Percentiles rank a stretch among this genome's conserved stretches.
These are phyloP conservation scores for Nemania serpens DNA, from an alignment of 2,329 filamentous ascomycete genomes.

Conservation along the genomic window DNA sequence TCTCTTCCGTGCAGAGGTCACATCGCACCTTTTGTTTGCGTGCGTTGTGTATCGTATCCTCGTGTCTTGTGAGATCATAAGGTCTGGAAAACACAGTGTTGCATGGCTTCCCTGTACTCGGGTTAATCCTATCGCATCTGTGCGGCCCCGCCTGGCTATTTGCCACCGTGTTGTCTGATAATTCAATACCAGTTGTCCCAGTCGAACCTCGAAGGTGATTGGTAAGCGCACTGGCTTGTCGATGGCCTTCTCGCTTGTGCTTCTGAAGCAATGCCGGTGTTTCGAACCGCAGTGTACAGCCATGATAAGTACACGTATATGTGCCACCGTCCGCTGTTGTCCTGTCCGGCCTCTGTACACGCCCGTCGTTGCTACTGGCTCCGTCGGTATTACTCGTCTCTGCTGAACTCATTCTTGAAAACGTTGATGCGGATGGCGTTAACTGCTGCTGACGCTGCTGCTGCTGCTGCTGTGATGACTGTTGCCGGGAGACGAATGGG, in stretches of 20 bases:
- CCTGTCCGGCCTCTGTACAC: constrained; percentile 59
- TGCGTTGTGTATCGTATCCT: constrained; percentile 96
- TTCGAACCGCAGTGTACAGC: constrained; percentile 86
- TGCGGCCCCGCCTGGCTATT: constrained; percentile 94
- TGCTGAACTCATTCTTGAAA: constrained; percentile 49
- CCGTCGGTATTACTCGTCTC: constrained; percentile 46
- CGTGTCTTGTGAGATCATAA: constrained; percentile 94
- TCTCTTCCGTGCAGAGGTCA: constrained; percentile 90
- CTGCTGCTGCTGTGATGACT: constrained; percentile 34
- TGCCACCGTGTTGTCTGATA: constrained; percentile 61
- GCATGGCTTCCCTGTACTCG: constrained; percentile 92
- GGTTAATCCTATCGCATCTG: constrained; percentile 90
- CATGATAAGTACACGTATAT: constrained; percentile 95
- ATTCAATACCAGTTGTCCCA: constrained; percentile 37
- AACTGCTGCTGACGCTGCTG: constrained; percentile 39
- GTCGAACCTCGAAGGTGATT: constrained; percentile 43
- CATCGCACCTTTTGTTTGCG: constrained; percentile 95
- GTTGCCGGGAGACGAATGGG: constrained; percentile 45
- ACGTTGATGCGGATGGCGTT: constrained; percentile 48
- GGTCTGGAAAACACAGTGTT: constrained; percentile 92
- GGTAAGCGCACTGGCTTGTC: constrained; percentile 64
- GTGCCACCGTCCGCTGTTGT: constrained; percentile 80
- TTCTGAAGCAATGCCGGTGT: constrained; percentile 86
- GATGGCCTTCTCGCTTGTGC: constrained; percentile 92
- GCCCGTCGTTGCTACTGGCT: constrained; percentile 42